Evolutionary conservation across 768 basidiomycete species (phyloP).

Genomic region (Hypholoma sublateritium): DNA sequence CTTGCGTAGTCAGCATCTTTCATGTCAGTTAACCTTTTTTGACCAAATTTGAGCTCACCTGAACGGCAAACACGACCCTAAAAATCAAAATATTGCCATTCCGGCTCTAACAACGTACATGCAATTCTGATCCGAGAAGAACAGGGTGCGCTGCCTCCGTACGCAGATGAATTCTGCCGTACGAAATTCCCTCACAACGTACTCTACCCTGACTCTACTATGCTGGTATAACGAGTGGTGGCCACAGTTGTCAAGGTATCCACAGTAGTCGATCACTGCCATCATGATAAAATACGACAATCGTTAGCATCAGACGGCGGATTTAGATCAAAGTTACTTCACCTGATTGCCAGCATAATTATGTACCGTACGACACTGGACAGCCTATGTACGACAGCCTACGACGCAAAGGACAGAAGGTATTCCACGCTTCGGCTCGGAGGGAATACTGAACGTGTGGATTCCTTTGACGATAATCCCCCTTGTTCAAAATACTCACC

Average conservation of each 20-base stretch:
- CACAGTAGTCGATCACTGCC: conserved; percentile 1
- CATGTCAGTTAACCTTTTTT: conserved; percentile 20
- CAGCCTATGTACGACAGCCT: too few relatives aligned
- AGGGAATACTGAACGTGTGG: not conserved
- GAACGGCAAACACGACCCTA: not conserved
- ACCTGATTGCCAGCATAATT: not conserved
- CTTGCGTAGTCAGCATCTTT: conserved; percentile 16
- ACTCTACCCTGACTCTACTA: not conserved
- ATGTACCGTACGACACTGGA: too few relatives aligned
- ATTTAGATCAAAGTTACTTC: not conserved
- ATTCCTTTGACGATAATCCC: not conserved
- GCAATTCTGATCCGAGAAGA: not conserved
- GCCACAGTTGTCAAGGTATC: conserved; percentile 6
- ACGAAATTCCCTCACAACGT: not conserved
- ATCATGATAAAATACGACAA: not conserved
- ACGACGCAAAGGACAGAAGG: not conserved
- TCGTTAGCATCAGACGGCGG: not conserved
- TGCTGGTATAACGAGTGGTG: not conserved
- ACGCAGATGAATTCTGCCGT: not conserved
- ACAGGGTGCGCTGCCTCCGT: not conserved
- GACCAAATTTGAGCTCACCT: not conserved
- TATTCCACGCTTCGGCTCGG: not conserved
- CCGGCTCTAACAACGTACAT: not conserved
- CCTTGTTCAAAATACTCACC: not conserved
- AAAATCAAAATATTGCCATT: not conserved